A percentile compares a stretch with the other conserved stretches of the same genome.
Evolutionary conservation across 2,329 filamentous ascomycete genomes (phyloP).

Genomic region (Pseudogymnoascus sp.): DNA sequence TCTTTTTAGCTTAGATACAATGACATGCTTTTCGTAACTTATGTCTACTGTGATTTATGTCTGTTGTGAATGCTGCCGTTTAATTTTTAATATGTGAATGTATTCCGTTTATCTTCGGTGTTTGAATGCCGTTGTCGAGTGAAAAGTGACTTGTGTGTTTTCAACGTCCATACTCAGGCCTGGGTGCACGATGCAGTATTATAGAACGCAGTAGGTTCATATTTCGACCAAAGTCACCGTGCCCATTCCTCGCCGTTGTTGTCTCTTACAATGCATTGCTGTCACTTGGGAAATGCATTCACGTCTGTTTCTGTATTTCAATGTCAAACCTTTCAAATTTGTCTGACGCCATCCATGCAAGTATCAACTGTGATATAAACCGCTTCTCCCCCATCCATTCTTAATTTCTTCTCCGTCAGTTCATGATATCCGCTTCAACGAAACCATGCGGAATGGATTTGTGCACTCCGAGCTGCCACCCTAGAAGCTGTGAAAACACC

Average conservation of each 20-base stretch:
- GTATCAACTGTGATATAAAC: background rate
- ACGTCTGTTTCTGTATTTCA: background rate
- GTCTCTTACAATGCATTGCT: background rate
- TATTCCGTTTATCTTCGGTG: background rate
- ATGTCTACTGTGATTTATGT: background rate
- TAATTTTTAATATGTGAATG: background rate
- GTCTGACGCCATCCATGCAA: background rate
- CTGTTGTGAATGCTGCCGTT: background rate
- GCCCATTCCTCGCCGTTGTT: background rate
- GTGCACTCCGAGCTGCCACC: background rate
- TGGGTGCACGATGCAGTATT: background rate
- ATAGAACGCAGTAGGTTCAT: background rate
- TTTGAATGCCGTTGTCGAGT: background rate
- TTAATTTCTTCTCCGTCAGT: background rate
- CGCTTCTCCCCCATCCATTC: background rate
- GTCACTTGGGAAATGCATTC: background rate
- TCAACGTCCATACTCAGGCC: background rate
- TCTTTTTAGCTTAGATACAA: slow-evolving; percentile 9
- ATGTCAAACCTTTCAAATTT: no score
- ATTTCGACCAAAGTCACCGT: background rate
- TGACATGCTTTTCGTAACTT: slow-evolving; percentile 1
- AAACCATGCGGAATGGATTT: background rate
- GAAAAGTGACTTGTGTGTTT: background rate
- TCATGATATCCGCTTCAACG: no score
- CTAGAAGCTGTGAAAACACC: background rate